Percentiles rank a stretch among this genome's conserved stretches.
Evolutionary conservation across 2,329 filamentous ascomycete species (phyloP).

Genomic region (Macrophomina phaseolina): DNA sequence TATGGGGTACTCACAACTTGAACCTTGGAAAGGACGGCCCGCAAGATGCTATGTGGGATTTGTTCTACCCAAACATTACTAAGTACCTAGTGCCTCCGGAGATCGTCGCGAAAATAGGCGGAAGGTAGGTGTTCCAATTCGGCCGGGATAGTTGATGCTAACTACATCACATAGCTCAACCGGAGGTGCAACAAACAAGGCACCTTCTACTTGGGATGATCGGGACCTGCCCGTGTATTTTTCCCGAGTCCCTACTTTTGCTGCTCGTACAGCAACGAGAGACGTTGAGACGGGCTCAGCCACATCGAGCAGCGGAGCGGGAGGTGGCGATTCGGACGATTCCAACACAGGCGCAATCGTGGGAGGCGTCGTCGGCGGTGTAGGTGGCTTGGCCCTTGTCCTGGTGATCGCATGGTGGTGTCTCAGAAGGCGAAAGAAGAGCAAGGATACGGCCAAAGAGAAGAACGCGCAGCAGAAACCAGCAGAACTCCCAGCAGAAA

Average conservation of each 20-base stretch:
- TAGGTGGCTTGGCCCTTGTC: slow-evolving; percentile 40
- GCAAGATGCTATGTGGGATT: slow-evolving; percentile 56
- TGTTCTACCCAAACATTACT: slow-evolving; percentile 57
- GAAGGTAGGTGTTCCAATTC: slow-evolving; percentile 38
- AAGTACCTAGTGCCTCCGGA: slow-evolving; percentile 61
- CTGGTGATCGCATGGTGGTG: slow-evolving; percentile 44
- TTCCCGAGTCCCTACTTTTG: slow-evolving; percentile 54
- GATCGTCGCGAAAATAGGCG: slow-evolving; percentile 55
- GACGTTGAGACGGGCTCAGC: slow-evolving; percentile 39
- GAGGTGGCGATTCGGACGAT: slow-evolving; percentile 30
- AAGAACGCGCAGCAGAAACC: slow-evolving; percentile 37
- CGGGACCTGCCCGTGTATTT: slow-evolving; percentile 61
- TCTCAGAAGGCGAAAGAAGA: slow-evolving; percentile 44
- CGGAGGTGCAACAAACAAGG: slow-evolving; percentile 61
- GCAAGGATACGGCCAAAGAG: slow-evolving; percentile 32
- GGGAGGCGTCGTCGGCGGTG: slow-evolving; percentile 48
- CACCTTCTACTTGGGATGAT: slow-evolving; percentile 57
- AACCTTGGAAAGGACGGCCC: slow-evolving; percentile 59
- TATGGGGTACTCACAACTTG: slow-evolving; percentile 63
- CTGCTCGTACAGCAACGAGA: slow-evolving; percentile 59
- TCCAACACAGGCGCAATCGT: slow-evolving; percentile 46
- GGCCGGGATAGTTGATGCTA: background rate
- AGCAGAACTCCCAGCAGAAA: slow-evolving; percentile 35
- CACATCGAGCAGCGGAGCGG: slow-evolving; percentile 27
- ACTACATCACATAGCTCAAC: slow-evolving; percentile 43